These are phyloP conservation scores for Paracorniculantispora psalliotae DNA, from an alignment of 2,329 filamentous ascomycete genomes.

Conservation along the genomic window DNA sequence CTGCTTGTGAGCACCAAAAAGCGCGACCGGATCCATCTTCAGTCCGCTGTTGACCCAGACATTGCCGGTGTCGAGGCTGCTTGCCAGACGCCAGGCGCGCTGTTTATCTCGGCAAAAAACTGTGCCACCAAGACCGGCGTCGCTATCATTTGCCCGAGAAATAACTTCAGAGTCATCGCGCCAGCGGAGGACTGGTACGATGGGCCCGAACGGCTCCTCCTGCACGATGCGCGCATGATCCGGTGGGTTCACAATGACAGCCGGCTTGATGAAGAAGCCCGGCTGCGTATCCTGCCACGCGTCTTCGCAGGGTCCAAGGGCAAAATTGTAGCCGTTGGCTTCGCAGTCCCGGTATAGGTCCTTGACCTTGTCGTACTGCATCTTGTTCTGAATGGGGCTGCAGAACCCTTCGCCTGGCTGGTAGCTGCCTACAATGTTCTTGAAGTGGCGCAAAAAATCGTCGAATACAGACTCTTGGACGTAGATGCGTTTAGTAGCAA, in stretches of 20 bases:
- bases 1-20: constrained; percentile 41
- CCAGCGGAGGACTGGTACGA: constrained; percentile 59
- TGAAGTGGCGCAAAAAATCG: constrained; percentile 36
- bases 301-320: neutral
- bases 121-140: constrained; percentile 50
- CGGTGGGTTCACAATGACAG: constrained; percentile 55
- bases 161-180: constrained; percentile 57
- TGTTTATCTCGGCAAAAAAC: constrained; percentile 51
- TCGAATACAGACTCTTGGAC: constrained; percentile 57
- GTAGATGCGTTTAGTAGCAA: constrained; percentile 52
- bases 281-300: constrained; percentile 19
- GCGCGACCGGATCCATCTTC: constrained; percentile 34
- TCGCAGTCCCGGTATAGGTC: constrained; percentile 32
- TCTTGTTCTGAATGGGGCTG: constrained; percentile 59
- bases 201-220: constrained; percentile 54
- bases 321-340: neutral
- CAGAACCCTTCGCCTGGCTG: constrained; percentile 48
- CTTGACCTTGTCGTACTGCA: constrained; percentile 55
- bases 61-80: constrained; percentile 49
- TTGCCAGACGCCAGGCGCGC: constrained; percentile 46
- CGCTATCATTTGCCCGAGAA: constrained; percentile 48
- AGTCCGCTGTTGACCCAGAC: constrained; percentile 58
- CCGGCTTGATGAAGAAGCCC: constrained; percentile 54
- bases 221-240: constrained; percentile 51
- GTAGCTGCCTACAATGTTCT: constrained; percentile 22